Percentiles rank a stretch among this genome's conserved stretches.
Conservation (phyloP, 2,329 filamentous ascomycete genomes). For the Phaeosphaeriaceae sp. region DNA sequence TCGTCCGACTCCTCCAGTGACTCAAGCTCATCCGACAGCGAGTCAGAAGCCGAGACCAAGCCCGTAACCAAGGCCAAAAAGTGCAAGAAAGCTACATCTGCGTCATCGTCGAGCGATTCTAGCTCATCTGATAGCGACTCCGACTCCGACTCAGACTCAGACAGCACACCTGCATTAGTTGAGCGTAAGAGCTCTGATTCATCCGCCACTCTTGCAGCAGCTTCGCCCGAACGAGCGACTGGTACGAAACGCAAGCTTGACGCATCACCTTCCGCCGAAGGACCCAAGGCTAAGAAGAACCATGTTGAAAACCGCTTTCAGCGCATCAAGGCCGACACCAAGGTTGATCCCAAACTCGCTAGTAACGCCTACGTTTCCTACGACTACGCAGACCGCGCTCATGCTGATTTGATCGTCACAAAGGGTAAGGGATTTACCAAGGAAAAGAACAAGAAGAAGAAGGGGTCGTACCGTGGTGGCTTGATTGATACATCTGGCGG, state of each 20-base stretch:
- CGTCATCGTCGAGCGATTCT: conserved; percentile 28
- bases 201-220: conserved; percentile 44
- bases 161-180: conserved; percentile 35
- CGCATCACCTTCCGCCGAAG: conserved; percentile 35
- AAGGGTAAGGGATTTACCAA: conserved; percentile 98
- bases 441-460: conserved; percentile 91
- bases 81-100: conserved; percentile 11
- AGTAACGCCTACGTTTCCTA: conserved; percentile 85
- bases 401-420: conserved; percentile 86
- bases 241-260: conserved; percentile 53
- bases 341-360: conserved; percentile 71
- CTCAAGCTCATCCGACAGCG: conserved; percentile 35
- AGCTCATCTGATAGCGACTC: conserved; percentile 28
- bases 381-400: conserved; percentile 87
- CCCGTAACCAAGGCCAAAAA: conserved; percentile 16
- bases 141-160: conserved; percentile 25
- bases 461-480: conserved; percentile 88
- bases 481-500: conserved; percentile 81
- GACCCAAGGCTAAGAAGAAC: conserved; percentile 43
- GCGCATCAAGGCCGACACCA: conserved; percentile 72
- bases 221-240: conserved; percentile 35
- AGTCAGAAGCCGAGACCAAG: conserved; percentile 23
- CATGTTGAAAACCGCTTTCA: conserved; percentile 68
- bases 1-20: conserved; percentile 37
- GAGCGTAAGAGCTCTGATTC: conserved; percentile 50